Base-by-base conservation (phyloP, 306 rosid species). In the Adenanthera pavonina region DNA sequence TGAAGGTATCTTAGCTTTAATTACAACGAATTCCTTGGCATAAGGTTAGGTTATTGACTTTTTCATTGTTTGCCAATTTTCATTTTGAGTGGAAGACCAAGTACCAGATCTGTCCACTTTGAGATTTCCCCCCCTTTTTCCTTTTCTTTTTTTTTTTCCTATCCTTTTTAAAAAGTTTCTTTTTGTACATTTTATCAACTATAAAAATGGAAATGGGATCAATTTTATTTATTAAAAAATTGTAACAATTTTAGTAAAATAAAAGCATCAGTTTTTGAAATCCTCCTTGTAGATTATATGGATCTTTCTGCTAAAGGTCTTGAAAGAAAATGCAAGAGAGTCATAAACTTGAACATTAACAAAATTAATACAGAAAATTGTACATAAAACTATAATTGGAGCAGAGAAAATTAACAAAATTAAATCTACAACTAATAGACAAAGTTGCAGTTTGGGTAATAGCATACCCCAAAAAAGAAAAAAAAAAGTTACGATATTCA, bases 11-110 rank as follows among this genome's bases (percentile, higher is more conserved):
- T 70, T n/a, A 7, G 8, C 35, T 49, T 35, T 30, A 44, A 43
- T 62, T 76, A 30, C 71, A 7, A 33, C 41, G 34, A 65, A 65
- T 43, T n/a, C 41, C 78, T 62, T 81, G 46, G 36, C 19, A 34
- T 44, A 2, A 38, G 49, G 30, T 14, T 17, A 8, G 38, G 30
- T 35, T 11, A n/a, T 60, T 79, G 64, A 71, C 83, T 60, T 80
- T 70, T 60, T 60, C 19, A 48, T 5, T n/a, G 20, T 36, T 64
- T 66, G 41, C 59, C 15, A 6, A 17, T 34, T 25, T 25, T 7
- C 20, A 44, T 76, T 67, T 41, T 3, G 8, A 66, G 3, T 38
- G 33, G 38, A 66, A 38, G 19, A 66, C 15, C 49, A 36, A 3
- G 7, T 33, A 12, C 9, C n/a, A 4, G 1, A 62, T 34, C 44